Conservation (phyloP, 208 protist genomes). For the Acanthamoeba sp. region DNA sequence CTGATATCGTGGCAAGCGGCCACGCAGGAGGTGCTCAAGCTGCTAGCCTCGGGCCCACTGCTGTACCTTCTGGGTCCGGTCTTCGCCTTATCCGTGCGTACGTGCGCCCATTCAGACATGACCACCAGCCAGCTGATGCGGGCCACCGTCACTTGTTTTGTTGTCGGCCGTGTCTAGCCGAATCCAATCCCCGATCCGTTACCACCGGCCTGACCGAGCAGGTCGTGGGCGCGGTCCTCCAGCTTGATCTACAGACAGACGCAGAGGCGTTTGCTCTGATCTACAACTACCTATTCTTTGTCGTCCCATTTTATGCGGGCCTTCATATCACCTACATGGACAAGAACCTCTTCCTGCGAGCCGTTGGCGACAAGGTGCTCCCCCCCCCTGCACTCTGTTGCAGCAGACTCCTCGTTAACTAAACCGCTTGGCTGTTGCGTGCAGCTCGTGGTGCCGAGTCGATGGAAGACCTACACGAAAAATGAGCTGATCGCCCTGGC, state of each 20-base stretch:
- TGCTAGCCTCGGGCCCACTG: neutral
- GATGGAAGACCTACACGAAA: conserved; percentile 16
- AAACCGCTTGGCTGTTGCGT: too few relatives aligned
- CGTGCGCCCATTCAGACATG: too few relatives aligned
- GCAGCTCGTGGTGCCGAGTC: conserved; percentile 12
- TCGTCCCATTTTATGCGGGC: neutral
- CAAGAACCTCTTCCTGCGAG: conserved; percentile 58
- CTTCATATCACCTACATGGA: conserved; percentile 59
- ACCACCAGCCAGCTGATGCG: too few relatives aligned
- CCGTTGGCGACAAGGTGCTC: conserved; percentile 11
- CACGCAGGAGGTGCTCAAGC: conserved; percentile 1
- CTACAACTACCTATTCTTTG: conserved; percentile 27
- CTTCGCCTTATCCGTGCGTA: conserved; percentile 11
- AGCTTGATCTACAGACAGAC: neutral
- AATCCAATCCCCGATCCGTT: neutral
- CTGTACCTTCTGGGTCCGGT: conserved; percentile 2
- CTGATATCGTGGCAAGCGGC: neutral
- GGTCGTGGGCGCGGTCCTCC: neutral
- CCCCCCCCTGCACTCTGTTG: neutral
- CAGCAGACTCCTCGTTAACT: neutral
- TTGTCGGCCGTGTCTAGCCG: neutral
- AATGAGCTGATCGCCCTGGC: neutral
- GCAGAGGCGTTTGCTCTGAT: neutral
- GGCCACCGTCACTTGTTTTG: too few relatives aligned
- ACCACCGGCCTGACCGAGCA: conserved; percentile 1